Base-by-base conservation (phyloP, 1,284 basidiomycete species). In the Microbotryum intermedium region DNA sequence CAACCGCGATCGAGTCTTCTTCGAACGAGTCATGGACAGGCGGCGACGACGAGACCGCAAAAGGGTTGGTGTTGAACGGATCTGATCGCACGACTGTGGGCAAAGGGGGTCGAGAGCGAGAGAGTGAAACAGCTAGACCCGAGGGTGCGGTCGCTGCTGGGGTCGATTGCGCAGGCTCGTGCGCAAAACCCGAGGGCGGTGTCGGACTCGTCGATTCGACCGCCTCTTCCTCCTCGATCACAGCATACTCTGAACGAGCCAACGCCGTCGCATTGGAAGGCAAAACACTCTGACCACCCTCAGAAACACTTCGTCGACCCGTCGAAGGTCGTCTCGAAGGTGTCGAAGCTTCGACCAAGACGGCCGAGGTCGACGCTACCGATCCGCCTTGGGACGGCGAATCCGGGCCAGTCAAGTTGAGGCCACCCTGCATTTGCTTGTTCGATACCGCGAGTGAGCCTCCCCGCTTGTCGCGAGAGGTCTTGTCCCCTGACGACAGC, bases 221-320 rank as follows among this genome's bases (percentile, higher is more conserved):
- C 29, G 26, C 16, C 45, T 62, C 61, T 5, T 66, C 64, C 13
- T 55, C 64, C 29, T 66, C 61, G 26, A 57, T 47, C 16, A 64
- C 59, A 21, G 59, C 59, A 16, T 57, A 59, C 28, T 63, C 61
- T 3, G 57, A 45, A 2, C 57, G 50, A 11, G 48, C 57, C 10
- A 48, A 26, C 0, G 28, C 50, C 6, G 47, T 53, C 11, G 57
- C 54, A 30, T 50, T 58, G 2, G 58, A 48, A 20, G 65, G 59
- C 2, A 63, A 30, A 1, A 45, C 30, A 16, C 13, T 39, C 34
- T 39, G 34, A 1, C 45, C 50, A 2, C 59, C 53, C 10, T 65
- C 63, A 3, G 63, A 65, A 1, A 55, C 49, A 25, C 34, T 65
- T 18, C 63, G 46, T 9, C 61, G 57, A 23, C 59, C 45, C 10